Conservation (phyloP, 2,329 filamentous ascomycete species). For the Dothideomycetes sp. region DNA sequence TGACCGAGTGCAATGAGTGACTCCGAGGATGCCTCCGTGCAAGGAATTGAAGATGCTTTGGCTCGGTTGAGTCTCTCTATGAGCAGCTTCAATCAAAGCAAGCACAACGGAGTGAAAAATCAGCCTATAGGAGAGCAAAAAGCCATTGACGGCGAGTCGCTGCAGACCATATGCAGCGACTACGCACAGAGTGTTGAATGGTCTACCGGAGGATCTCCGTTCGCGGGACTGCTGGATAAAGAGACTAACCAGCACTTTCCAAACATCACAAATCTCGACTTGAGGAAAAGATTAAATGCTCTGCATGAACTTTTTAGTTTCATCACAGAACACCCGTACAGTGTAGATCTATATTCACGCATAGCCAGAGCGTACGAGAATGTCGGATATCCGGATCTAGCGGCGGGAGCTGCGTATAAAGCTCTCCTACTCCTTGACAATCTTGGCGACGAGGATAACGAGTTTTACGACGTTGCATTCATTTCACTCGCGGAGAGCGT, state of each 20-base stretch:
- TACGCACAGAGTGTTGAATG: neutral
- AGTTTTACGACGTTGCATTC: conserved; percentile 63
- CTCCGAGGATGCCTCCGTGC: conserved; percentile 3
- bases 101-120: conserved; percentile 5
- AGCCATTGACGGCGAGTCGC: conserved; percentile 3
- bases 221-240: conserved; percentile 3
- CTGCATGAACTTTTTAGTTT: conserved; percentile 8
- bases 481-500: conserved; percentile 26
- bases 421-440: conserved; percentile 82
- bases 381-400: conserved; percentile 80
- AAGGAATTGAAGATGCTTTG: conserved; percentile 8
- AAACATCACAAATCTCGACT: conserved; percentile 9
- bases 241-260: conserved; percentile 9
- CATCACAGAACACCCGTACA: conserved; percentile 23
- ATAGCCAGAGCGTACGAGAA: conserved; percentile 61
- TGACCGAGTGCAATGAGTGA: neutral
- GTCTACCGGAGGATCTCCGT: conserved; percentile 3
- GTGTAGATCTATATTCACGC: conserved; percentile 41
- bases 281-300: conserved; percentile 6
- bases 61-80: conserved; percentile 7
- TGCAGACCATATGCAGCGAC: neutral
- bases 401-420: conserved; percentile 79
- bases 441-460: conserved; percentile 63
- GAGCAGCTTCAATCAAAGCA: conserved; percentile 15
- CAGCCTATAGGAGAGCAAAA: conserved; percentile 5